Percentiles rank a stretch among this genome's conserved stretches.
phyloP scores from a whole-genome alignment of 169 alveolate genomes.

The Plasmodium falciparum region DNA sequence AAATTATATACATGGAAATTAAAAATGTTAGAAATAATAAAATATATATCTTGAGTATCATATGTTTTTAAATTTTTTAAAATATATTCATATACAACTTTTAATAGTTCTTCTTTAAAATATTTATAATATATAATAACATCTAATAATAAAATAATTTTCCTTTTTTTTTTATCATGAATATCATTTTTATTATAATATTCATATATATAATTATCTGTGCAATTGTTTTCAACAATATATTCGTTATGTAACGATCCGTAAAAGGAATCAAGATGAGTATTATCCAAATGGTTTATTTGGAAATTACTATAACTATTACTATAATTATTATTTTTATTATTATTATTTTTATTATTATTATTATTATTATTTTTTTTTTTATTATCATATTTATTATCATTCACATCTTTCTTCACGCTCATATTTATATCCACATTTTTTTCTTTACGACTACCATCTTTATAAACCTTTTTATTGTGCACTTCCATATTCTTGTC shows the following conservation, averaged over 20 bases:
- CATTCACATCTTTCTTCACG: not conserved
- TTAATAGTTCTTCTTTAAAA: slow-evolving; percentile 54
- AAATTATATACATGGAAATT: slow-evolving; percentile 25
- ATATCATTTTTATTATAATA: slow-evolving; percentile 62
- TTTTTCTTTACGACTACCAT: not conserved
- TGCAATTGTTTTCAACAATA: slow-evolving; percentile 53
- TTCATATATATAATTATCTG: slow-evolving; percentile 55
- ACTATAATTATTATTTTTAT: not conserved
- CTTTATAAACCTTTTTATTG: not conserved
- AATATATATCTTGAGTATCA: slow-evolving; percentile 34
- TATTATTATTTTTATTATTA: not conserved
- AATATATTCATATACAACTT: slow-evolving; percentile 44
- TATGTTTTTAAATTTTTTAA: slow-evolving; percentile 36
- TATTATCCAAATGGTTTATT: not conserved
- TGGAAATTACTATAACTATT: not conserved
- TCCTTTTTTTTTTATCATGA: slow-evolving; percentile 33
- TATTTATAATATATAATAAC: slow-evolving; percentile 51
- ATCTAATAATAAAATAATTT: slow-evolving; percentile 40
- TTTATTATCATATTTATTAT: not conserved
- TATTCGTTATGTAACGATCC: slow-evolving; percentile 65
- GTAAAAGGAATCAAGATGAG: not conserved
- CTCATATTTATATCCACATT: not conserved
- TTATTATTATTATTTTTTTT: not conserved
- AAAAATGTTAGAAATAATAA: slow-evolving; percentile 34
- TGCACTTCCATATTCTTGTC: not conserved